A percentile compares a stretch with the other conserved stretches of the same genome.
These are phyloP conservation scores for Leishmania guyanensis DNA, from an alignment of 208 protist genomes.

Conservation along the genomic window DNA sequence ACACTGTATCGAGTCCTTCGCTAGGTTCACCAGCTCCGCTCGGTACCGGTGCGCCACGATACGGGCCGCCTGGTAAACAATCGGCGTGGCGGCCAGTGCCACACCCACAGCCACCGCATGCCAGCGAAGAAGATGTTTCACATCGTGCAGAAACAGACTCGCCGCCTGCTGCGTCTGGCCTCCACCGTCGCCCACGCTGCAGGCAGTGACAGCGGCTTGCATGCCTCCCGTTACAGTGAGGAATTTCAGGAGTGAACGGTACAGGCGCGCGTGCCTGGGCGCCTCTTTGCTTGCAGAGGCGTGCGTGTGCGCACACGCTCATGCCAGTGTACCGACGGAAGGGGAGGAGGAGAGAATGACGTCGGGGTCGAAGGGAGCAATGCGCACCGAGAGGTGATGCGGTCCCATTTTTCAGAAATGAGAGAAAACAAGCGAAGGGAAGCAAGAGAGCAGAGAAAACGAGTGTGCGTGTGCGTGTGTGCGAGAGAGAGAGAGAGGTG, in stretches of 20 bases:
- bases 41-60: slow-evolving; percentile 27
- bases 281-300: background rate
- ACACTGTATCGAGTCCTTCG: slow-evolving; percentile 26
- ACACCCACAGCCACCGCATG: slow-evolving; percentile 34
- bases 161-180: slow-evolving; percentile 10
- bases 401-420: background rate
- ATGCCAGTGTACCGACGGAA: background rate
- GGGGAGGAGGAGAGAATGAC: background rate
- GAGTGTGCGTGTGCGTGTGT: background rate
- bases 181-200: background rate
- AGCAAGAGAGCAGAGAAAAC: background rate
- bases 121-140: slow-evolving; percentile 35
- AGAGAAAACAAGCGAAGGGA: background rate
- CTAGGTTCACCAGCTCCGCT: slow-evolving; percentile 32
- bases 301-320: background rate
- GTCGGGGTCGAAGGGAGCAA: background rate
- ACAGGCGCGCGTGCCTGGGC: background rate
- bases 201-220: background rate
- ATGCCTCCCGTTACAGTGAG: background rate
- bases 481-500: no score
- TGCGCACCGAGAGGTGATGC: background rate
- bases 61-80: slow-evolving; percentile 38
- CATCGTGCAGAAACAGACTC: slow-evolving; percentile 20
- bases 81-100: slow-evolving; percentile 36
- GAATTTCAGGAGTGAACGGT: background rate